Base-by-base conservation (phyloP, 306 rosid genomes). In the Canavalia ensiformis region DNA sequence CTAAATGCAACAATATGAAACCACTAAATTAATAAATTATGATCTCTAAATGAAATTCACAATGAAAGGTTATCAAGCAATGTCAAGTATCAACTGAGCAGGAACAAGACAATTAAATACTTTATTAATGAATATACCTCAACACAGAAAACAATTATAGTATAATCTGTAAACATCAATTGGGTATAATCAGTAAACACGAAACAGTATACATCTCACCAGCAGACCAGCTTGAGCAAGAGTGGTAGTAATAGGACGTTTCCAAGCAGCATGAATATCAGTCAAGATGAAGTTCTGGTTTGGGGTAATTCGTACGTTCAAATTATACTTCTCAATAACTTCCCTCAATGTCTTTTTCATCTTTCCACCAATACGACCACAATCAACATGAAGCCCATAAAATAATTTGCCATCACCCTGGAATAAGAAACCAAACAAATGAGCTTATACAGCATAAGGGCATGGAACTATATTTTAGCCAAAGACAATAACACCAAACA, bases 161-260 rank as follows among this genome's bases (percentile, higher is more conserved):
- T 12, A 28, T 10, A 69, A 63, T 44, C 29, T 28, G 44, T 50
- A 68, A 56, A 25, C 62, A 56, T 10, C 7, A 25, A 56, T 28
- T n/a, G 63, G 31, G 49, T 46, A 45, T 44, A 59, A 76, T 45
- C 12, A 45, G 25, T 30, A 31, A n/a, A 56, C 57, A 83, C 44
- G 60, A 68, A 82, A 88, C 4, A n/a, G 50, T 64, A 79, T 45
- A 72, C 13, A 83, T 60, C 88, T 89, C 87, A 95, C 99, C 99
- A 95, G 92, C 59, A 95, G 84, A 86, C 99, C 99, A 64, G 94
- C 95, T 79, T 95, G 97, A 33, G 98, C 97, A 80, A 95, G 99
- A 68, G 59, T 72, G 7, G 96, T 90, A 49, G 98, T 87, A 81
- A 95, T 92, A 68, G 99, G 97, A 2, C 97, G 98, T 84, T 93